Evolutionary conservation across 139 green algal genomes (phyloP).

Genomic region (Pseudopediastrum boryanum): DNA sequence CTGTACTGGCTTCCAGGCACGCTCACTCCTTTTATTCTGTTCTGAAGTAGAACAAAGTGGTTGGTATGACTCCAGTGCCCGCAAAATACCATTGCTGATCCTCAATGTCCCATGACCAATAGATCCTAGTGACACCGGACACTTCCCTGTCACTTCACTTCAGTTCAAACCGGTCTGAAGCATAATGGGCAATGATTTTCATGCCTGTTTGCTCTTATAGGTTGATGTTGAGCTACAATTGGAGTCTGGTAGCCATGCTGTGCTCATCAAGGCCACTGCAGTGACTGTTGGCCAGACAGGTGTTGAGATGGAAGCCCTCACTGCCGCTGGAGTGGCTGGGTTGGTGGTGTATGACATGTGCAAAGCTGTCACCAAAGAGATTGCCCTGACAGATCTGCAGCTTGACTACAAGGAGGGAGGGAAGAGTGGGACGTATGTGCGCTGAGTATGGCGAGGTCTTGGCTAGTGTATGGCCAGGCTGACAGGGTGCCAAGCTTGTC

Average conservation of each 20-base stretch:
- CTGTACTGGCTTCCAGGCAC: too few relatives aligned
- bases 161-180: not conserved
- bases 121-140: too few relatives aligned
- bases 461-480: too few relatives aligned
- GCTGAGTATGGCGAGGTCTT: too few relatives aligned
- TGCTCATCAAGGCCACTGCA: slow-evolving; percentile 65
- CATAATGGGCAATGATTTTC: slow-evolving; percentile 1
- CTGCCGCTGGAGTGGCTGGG: slow-evolving; percentile 77
- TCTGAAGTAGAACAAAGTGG: too few relatives aligned
- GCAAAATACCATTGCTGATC: too few relatives aligned
- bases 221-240: slow-evolving; percentile 77
- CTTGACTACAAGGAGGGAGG: slow-evolving; percentile 86
- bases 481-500: too few relatives aligned
- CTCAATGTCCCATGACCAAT: too few relatives aligned
- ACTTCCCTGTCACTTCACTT: too few relatives aligned
- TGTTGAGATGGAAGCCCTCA: slow-evolving; percentile 99
- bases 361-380: slow-evolving; percentile 86
- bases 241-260: slow-evolving; percentile 37
- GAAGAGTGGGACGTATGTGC: slow-evolving; percentile 65
- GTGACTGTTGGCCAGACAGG: slow-evolving; percentile 73
- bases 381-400: slow-evolving; percentile 75
- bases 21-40: too few relatives aligned
- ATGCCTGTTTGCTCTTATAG: slow-evolving; percentile 7
- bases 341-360: slow-evolving; percentile 99
- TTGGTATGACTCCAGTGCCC: too few relatives aligned